These are phyloP conservation scores for Fusarium dimerum DNA, from an alignment of 2,329 filamentous ascomycete species.

Conservation along the genomic window DNA sequence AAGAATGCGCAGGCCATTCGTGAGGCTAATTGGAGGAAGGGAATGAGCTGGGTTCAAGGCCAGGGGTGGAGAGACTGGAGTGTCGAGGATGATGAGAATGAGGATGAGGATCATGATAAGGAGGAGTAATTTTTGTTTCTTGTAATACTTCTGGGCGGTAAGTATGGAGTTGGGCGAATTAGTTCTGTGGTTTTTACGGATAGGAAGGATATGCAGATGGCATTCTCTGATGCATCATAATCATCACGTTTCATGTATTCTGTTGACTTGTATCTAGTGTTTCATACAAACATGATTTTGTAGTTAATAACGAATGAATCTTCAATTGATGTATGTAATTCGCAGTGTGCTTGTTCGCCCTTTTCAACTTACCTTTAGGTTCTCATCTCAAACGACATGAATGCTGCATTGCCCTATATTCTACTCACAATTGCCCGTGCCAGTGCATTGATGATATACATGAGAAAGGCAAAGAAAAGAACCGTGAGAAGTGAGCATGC, in stretches of 20 bases:
- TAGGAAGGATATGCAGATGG: conserved; percentile 7
- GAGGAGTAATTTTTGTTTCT: conserved; percentile 26
- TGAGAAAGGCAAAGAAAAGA: no score
- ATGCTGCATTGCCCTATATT: no score
- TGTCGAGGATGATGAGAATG: conserved; percentile 47
- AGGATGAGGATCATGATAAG: conserved; percentile 33
- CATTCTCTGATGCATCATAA: conserved; percentile 8
- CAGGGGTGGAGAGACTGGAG: conserved; percentile 74
- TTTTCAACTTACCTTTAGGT: no score
- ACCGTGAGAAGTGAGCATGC: no score
- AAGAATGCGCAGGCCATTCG: conserved; percentile 66
- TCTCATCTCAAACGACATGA: no score
- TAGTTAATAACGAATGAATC: no score
- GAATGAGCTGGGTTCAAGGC: conserved; percentile 71
- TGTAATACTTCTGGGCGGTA: conserved; percentile 11
- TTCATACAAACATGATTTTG: background rate
- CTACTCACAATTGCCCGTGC: no score
- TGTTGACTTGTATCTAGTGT: background rate
- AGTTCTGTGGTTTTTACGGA: background rate
- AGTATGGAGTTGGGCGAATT: conserved; percentile 18
- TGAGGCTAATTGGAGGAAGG: conserved; percentile 69
- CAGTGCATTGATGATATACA: no score
- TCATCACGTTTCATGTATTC: background rate
- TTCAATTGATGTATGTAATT: no score
- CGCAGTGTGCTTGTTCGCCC: no score